Base-by-base conservation (phyloP, 306 rosid species). In the Purshia tridentata region DNA sequence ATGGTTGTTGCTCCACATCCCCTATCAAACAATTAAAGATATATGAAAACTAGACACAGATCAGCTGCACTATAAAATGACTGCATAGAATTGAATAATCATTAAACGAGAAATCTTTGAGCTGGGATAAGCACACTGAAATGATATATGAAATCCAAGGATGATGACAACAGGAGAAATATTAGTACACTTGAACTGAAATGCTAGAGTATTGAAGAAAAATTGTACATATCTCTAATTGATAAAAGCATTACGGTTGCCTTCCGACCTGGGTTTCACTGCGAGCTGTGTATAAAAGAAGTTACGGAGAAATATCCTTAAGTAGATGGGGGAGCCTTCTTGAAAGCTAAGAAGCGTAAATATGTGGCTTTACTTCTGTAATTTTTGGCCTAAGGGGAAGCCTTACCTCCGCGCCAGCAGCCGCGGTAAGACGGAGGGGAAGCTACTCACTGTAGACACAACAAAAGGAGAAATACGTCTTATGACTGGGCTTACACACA, bases 1-100 rank as follows among this genome's bases (percentile, higher is more conserved):
- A 91, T 41, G 97, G 94, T 76, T 91, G 91, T 72, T 85, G 85
- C 85, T 89, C 81, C 78, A 81, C 94, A 45, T 84, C 76, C 79
- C 95, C 98, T 94, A 85, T 78, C 76, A 73, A n/a, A 45, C 3
- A 39, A 13, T 72, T 48, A 74, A 51, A 45, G n/a, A 59, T 29
- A 67, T 46, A 51, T 10, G 35, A 55, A 63, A 63, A 70, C 39
- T 16, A 68, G 48, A n/a, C 48, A 58, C 54, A 72, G 22, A 53
- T 9, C 44, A 70, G 48, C 72, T 65, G 69, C 55, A 63, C 65
- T 52, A 56, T 64, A 58, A 72, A 81, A 83, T 18, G 69, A 46
- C 58, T 13, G 15, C 8, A 47, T n/a, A 6, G 59, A 54, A 29
- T 19, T 54, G 29, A 56, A 56, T 23, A 23, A 64, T 23, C 69